These are phyloP conservation scores for Dipodascus geniculatus DNA, from an alignment of 805 yeast species.

Conservation along the genomic window DNA sequence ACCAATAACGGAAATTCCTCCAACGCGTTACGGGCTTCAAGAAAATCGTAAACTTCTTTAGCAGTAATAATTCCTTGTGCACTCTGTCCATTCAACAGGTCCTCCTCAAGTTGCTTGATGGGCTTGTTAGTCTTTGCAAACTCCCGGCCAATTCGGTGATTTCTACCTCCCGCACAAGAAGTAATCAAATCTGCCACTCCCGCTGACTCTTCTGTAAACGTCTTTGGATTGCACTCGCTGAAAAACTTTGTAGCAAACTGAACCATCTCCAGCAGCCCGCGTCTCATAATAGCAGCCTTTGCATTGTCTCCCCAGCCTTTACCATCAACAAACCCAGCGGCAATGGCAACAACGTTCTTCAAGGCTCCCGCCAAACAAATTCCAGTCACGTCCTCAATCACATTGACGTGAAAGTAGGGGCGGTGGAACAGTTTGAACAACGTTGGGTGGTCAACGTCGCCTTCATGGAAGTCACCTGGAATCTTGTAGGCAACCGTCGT, in stretches of 20 bases:
- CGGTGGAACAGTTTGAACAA: slow-evolving; percentile 86
- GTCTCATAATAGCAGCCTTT: slow-evolving; percentile 93
- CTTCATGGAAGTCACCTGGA: slow-evolving; percentile 57
- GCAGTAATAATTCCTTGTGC: slow-evolving; percentile 93
- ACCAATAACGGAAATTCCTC: slow-evolving; percentile 73
- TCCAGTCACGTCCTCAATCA: slow-evolving; percentile 88
- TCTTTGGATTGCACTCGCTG: slow-evolving; percentile 59
- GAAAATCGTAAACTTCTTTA: slow-evolving; percentile 81
- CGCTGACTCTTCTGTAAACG: slow-evolving; percentile 88
- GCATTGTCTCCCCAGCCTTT: slow-evolving; percentile 99
- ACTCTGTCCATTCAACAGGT: slow-evolving; percentile 84
- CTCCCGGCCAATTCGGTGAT: slow-evolving; percentile 78
- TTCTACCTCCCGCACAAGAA: slow-evolving; percentile 96
- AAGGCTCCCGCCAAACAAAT: slow-evolving; percentile 94
- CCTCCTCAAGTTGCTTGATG: slow-evolving; percentile 76
- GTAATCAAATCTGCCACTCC: slow-evolving; percentile 98
- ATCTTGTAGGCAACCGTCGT: slow-evolving; percentile 86
- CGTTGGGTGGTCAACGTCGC: slow-evolving; percentile 62
- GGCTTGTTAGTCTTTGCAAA: slow-evolving; percentile 65
- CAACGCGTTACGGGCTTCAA: slow-evolving; percentile 38
- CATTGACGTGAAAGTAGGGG: slow-evolving; percentile 95
- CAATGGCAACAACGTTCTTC: slow-evolving; percentile 90
- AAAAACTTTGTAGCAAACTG: slow-evolving; percentile 74
- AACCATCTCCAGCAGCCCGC: slow-evolving; percentile 85
- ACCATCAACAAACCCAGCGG: slow-evolving; percentile 96